A percentile compares a stretch with the other conserved stretches of the same genome.
Conservation (phyloP, 2,329 filamentous ascomycete species). For the Karstenula rhodostoma region DNA sequence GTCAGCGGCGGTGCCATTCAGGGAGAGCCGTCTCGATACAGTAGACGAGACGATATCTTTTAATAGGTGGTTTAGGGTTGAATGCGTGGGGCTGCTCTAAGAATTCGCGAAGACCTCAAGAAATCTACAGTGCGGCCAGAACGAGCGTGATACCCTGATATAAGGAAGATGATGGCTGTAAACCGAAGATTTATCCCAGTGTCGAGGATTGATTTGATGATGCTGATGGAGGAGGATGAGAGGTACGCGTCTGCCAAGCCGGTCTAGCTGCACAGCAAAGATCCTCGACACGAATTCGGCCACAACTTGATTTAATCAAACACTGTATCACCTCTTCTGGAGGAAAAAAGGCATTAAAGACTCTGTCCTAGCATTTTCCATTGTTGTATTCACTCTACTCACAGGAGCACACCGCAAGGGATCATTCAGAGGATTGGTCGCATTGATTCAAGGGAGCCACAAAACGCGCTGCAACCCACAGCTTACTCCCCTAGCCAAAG, state of each 20-base stretch:
- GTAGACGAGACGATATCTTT: background rate
- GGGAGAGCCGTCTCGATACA: background rate
- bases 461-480: background rate
- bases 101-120: no score
- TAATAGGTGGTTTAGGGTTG: background rate
- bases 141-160: no score
- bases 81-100: background rate
- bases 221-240: background rate
- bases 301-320: background rate
- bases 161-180: no score
- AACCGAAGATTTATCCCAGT: no score
- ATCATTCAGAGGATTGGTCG: background rate
- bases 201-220: no score
- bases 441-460: background rate
- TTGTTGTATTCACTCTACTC: background rate
- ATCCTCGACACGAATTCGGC: background rate
- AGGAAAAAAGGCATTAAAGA: no score
- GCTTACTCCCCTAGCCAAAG: conserved; percentile 5
- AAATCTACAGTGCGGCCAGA: no score
- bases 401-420: background rate
- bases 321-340: no score
- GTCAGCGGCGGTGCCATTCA: conserved; percentile 62
- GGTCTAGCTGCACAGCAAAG: background rate
- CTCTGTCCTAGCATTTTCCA: no score
- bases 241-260: background rate